Evolutionary conservation across 306 rosid genomes (phyloP), one percentile per base, ranked within the genome.

Genomic region (Lagenaria siceraria): DNA sequence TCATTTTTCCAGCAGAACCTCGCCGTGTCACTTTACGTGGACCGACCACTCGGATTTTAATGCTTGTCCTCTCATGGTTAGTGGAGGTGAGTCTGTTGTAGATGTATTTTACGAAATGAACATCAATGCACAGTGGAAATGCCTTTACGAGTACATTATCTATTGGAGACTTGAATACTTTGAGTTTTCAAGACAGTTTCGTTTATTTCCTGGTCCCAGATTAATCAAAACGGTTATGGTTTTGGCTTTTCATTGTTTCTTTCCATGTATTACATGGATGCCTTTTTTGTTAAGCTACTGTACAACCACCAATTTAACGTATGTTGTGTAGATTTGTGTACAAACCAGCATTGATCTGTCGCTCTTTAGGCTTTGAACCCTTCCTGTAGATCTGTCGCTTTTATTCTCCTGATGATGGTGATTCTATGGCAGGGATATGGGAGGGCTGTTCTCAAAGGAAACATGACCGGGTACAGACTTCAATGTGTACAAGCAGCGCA

Each of bases 371-470:
- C 11, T 33, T 31, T 12, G 5, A 52, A 31, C 19, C 1, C 1
- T 12, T 51, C n/a, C 46, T 3, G 40, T 11, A 51, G 43, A 33
- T 59, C 70, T n/a, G 21, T 24, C 13, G 31, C 5, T 49, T 72
- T 77, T 46, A 58, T 46, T 77, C 42, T 40, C 10, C 29, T 55
- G 22, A 75, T 25, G 38, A 7, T 55, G 60, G 55, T 82, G 66
- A 68, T 77, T 68, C 80, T 25, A 70, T 59, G 86, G 69, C 88
- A 95, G 98, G 87, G 75, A 84, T 83, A 80, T 65, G 86, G 87
- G 81, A 80, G 79, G 86, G 66, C 78, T 78, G 81, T 82, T 85
- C 80, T 81, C 91, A 78, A 80, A 79, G 77, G 65, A 72, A 83
- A 77, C 84, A 51, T n/a, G 65, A 78, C 46, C 56, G 81, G 77